Conservation (phyloP, 148 eudicot genomes). For the Polygonum maritimum region DNA sequence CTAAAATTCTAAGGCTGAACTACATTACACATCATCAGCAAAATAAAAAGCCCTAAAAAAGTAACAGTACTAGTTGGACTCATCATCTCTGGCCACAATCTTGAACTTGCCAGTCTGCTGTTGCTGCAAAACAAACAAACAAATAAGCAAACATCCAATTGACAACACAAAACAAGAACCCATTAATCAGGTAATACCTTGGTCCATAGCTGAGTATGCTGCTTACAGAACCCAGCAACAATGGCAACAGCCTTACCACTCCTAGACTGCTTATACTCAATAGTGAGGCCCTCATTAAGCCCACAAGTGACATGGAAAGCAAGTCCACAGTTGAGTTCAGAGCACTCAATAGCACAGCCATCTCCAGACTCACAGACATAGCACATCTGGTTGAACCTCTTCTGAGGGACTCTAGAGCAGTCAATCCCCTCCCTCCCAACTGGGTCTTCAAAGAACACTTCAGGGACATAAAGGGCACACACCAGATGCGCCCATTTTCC, state of each 20-base stretch:
- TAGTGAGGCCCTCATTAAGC: conserved; percentile 56
- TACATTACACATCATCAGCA: background rate
- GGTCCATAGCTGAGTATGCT: conserved; percentile 75
- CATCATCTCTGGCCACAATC: conserved; percentile 69
- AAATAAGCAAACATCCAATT: background rate
- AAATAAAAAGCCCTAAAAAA: background rate
- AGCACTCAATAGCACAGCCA: conserved; percentile 82
- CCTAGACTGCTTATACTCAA: conserved; percentile 66
- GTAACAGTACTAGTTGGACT: background rate
- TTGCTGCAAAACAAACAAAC: conserved; percentile 47
- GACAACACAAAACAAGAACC: background rate
- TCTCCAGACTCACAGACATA: conserved; percentile 39
- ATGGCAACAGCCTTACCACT: conserved; percentile 31
- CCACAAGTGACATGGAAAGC: conserved; percentile 86
- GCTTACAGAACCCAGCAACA: conserved; percentile 78
- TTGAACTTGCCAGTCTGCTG: conserved; percentile 86
- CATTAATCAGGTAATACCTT: conserved; percentile 29
- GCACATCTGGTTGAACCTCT: conserved; percentile 50
- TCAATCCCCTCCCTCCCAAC: conserved; percentile 75
- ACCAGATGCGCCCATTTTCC: conserved; percentile 74
- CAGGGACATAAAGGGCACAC: conserved; percentile 74
- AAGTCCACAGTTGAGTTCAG: conserved; percentile 59
- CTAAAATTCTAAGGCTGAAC: background rate
- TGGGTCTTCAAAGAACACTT: conserved; percentile 69
- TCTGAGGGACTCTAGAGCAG: conserved; percentile 41